Evolutionary conservation across 495 filamentous ascomycete species (phyloP).

Genomic region (Aspergillus cristatus): DNA sequence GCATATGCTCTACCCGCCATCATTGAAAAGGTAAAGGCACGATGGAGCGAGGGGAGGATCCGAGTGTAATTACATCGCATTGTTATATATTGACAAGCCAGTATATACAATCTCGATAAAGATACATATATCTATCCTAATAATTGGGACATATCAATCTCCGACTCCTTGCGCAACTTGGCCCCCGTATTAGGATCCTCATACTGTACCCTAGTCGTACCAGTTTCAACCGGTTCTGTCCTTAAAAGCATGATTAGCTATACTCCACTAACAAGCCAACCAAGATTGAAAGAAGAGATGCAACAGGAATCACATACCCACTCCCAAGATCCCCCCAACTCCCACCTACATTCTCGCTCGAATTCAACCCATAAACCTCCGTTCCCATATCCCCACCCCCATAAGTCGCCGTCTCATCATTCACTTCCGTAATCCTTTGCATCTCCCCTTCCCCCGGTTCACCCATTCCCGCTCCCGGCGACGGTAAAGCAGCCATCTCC

Average conservation of each 20-base stretch:
- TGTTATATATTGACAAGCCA: too few relatives aligned
- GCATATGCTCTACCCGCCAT: constrained; percentile 30
- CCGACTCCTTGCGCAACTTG: constrained; percentile 6
- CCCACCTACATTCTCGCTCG: too few relatives aligned
- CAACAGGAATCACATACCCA: too few relatives aligned
- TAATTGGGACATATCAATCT: constrained; percentile 13
- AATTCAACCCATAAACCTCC: neutral
- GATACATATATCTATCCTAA: neutral
- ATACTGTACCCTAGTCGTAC: constrained; percentile 2
- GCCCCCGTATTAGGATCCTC: constrained; percentile 16
- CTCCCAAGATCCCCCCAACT: too few relatives aligned
- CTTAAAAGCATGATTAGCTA: too few relatives aligned
- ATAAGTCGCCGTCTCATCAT: constrained; percentile 10
- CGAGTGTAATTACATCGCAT: constrained; percentile 11
- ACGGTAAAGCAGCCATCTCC: constrained; percentile 9
- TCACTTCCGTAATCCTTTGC: constrained; percentile 21
- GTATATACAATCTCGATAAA: neutral
- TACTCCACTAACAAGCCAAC: constrained; percentile 3
- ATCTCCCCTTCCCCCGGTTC: constrained; percentile 20
- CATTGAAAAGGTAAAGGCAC: constrained; percentile 15
- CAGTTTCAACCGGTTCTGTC: too few relatives aligned
- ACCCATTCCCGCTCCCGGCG: too few relatives aligned
- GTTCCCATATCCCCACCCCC: constrained; percentile 6
- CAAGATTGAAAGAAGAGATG: constrained; percentile 5
- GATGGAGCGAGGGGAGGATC: constrained; percentile 27